Percentiles rank a stretch among this genome's conserved stretches.
Conservation (phyloP, 169 alveolate species). For the Cryptosporidium felis region DNA sequence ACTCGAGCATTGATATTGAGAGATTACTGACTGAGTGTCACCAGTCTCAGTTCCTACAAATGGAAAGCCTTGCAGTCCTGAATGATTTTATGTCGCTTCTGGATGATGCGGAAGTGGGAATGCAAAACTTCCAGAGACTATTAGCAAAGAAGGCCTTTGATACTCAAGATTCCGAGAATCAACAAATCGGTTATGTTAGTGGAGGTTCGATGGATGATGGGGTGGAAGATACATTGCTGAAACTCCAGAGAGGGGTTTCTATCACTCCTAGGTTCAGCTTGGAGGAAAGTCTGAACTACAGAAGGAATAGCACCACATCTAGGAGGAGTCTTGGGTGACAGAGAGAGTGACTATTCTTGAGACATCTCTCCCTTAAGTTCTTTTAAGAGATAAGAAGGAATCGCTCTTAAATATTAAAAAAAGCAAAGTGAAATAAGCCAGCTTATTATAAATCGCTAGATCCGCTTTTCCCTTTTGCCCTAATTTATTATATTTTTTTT, state of each 20-base stretch:
- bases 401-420: background rate
- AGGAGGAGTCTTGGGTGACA: conserved; percentile 22
- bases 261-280: conserved; percentile 56
- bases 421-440: background rate
- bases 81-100: conserved; percentile 60
- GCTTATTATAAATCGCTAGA: too few species aligned
- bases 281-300: conserved; percentile 1
- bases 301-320: conserved; percentile 19
- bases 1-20: conserved; percentile 16
- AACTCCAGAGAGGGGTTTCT: conserved; percentile 34
- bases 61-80: conserved; percentile 60
- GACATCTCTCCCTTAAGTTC: background rate
- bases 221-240: conserved; percentile 58
- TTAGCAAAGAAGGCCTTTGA: conserved; percentile 60
- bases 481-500: too few species aligned
- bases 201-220: conserved; percentile 3
- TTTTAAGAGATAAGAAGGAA: background rate
- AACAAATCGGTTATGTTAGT: background rate
- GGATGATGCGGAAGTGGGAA: conserved; percentile 66
- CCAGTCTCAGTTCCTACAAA: conserved; percentile 51
- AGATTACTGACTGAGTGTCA: conserved; percentile 49
- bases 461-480: too few species aligned
- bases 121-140: conserved; percentile 65
- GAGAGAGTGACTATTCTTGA: too few species aligned
- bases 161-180: conserved; percentile 3